phyloP scores from a whole-genome alignment of 2,329 filamentous ascomycete genomes.

The Xylaria sp. region DNA sequence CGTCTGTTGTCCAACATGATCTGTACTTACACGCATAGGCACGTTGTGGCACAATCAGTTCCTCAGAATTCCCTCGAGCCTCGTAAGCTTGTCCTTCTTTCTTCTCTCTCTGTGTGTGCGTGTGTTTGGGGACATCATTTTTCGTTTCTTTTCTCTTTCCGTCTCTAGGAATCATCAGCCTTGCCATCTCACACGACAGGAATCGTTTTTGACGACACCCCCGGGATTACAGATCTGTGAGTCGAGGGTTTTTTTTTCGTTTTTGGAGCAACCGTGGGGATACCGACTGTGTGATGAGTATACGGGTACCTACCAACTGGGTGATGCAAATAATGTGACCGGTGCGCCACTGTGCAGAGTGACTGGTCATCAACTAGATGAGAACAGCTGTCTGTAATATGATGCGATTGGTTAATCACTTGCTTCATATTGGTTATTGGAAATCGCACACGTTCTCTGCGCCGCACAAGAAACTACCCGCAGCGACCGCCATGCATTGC shows the following conservation, averaged over 20 bases:
- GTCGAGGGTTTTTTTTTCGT: neutral
- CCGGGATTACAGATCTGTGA: constrained; percentile 1
- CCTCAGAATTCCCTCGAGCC: neutral
- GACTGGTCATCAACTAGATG: constrained; percentile 27
- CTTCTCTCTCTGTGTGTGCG: neutral
- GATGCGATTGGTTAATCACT: constrained; percentile 29
- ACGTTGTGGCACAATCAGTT: constrained; percentile 20
- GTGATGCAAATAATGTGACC: constrained; percentile 33
- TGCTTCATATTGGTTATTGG: constrained; percentile 27
- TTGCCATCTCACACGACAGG: constrained; percentile 11
- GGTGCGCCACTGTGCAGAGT: constrained; percentile 37
- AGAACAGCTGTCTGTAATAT: constrained; percentile 14
- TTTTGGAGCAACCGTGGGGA: constrained; percentile 3
- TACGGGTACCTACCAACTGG: constrained; percentile 23
- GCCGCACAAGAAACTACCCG: constrained; percentile 11
- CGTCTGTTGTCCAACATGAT: constrained; percentile 25
- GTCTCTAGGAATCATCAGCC: constrained; percentile 16
- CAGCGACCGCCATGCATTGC: neutral
- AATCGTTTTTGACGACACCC: constrained; percentile 1
- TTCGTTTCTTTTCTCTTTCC: neutral
- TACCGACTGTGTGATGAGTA: constrained; percentile 7
- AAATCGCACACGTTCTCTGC: constrained; percentile 12
- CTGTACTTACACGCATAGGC: constrained; percentile 20
- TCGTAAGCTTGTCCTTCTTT: neutral
- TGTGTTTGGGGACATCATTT: neutral